Conservation (phyloP, 441 rosid species). For the Arabidopsis lyrata region DNA sequence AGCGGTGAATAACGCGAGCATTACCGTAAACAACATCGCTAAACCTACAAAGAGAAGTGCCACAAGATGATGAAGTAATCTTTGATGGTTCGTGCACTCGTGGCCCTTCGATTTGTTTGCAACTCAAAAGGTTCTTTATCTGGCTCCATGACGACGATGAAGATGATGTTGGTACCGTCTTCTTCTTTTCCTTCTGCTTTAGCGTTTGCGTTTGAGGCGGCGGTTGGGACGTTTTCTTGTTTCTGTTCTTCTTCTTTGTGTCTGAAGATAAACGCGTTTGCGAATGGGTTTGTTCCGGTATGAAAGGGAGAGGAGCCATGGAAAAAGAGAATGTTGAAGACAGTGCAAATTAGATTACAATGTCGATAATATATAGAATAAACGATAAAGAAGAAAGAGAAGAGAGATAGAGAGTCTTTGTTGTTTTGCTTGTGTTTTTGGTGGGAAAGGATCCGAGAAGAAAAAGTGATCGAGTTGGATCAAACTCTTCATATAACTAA, state of each 20-base stretch:
- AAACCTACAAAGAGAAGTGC: conserved; percentile 80
- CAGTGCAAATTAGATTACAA: conserved; percentile 19
- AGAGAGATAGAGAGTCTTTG: conserved; percentile 39
- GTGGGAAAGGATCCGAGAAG: conserved; percentile 61
- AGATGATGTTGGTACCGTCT: conserved; percentile 26
- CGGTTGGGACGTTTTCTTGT: conserved; percentile 28
- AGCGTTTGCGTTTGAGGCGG: conserved; percentile 29
- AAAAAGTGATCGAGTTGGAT: conserved; percentile 43
- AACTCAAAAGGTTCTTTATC: conserved; percentile 81
- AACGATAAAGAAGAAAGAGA: conserved; percentile 31
- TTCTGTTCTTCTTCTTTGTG: conserved; percentile 48
- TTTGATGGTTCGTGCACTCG: conserved; percentile 75
- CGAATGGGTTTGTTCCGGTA: conserved; percentile 50
- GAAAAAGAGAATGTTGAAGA: conserved; percentile 28
- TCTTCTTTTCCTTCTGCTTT: conserved; percentile 45
- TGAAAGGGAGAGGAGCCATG: conserved; percentile 76
- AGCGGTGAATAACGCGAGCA: conserved; percentile 84
- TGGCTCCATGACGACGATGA: conserved; percentile 76
- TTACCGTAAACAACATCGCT: conserved; percentile 84
- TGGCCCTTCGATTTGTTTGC: conserved; percentile 79
- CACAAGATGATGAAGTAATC: conserved; percentile 54
- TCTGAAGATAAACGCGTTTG: conserved; percentile 42
- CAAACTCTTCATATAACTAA: conserved; percentile 16
- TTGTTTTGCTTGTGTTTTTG: conserved; percentile 29
- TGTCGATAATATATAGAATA: conserved; percentile 27